Conservation (phyloP, 345 rosid genomes). For the Mangifera indica region DNA sequence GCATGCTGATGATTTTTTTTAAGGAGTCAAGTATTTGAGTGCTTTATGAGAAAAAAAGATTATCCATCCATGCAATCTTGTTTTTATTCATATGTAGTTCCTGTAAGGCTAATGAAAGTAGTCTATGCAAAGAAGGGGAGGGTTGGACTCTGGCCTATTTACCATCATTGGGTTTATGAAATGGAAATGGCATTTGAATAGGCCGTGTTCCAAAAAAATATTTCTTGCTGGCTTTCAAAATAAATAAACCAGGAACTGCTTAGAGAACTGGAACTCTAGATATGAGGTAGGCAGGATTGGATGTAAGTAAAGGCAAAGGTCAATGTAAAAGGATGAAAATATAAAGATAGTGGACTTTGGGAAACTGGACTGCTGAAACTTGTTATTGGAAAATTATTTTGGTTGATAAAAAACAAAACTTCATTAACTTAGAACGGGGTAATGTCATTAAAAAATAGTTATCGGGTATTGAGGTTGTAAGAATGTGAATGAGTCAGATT, state of each 20-base stretch:
- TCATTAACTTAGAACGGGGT: no score
- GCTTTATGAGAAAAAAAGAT: neutral
- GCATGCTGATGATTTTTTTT: neutral
- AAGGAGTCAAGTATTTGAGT: neutral
- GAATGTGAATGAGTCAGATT: no score
- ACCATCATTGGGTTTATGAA: neutral
- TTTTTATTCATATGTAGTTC: neutral
- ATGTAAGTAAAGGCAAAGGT: no score
- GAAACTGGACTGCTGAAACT: constrained; percentile 2
- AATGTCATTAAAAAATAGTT: neutral
- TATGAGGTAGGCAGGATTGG: neutral
- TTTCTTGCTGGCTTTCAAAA: neutral
- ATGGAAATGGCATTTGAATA: neutral
- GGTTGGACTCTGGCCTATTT: neutral
- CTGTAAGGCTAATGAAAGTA: neutral
- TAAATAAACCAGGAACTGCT: neutral
- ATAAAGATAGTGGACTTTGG: neutral
- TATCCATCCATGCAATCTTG: neutral
- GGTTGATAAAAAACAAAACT: no score
- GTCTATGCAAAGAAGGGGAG: neutral
- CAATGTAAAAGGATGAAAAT: no score
- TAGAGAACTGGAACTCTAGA: neutral
- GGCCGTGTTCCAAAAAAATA: neutral
- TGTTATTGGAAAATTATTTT: neutral
- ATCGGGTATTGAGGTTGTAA: neutral